A percentile compares a stretch with the other conserved stretches of the same genome.
Evolutionary conservation across 192 early-diverging fungal species (phyloP).

Genomic region (Coemansia aciculifera): DNA sequence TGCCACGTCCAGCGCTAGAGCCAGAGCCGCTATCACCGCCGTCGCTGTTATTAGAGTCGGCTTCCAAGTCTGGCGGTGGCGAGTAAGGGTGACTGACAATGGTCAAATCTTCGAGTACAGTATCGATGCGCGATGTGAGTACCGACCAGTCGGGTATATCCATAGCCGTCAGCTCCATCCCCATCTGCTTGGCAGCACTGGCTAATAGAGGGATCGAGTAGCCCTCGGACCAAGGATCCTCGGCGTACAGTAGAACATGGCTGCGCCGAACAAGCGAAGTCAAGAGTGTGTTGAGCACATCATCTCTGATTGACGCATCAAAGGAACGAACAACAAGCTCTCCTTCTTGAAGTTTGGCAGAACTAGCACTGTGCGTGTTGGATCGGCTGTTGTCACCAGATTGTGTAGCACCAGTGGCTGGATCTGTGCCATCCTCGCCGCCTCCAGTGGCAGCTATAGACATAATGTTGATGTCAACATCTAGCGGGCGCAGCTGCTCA

Average conservation of each 20-base stretch:
- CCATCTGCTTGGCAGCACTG: constrained; percentile 16
- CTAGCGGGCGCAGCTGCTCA: constrained; percentile 34
- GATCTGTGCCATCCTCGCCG: constrained; percentile 3
- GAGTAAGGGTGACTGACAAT: constrained; percentile 53
- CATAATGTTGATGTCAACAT: constrained; percentile 8
- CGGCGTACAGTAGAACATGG: constrained; percentile 46
- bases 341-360: neutral
- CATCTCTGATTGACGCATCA: constrained; percentile 22
- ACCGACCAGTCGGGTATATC: constrained; percentile 52
- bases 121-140: constrained; percentile 46
- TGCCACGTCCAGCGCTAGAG: constrained; percentile 18
- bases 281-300: constrained; percentile 36
- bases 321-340: constrained; percentile 24
- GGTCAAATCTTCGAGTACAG: constrained; percentile 47
- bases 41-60: neutral
- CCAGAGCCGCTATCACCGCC: constrained; percentile 5
- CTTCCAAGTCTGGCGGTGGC: constrained; percentile 46
- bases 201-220: constrained; percentile 39
- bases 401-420: neutral
- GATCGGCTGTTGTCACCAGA: neutral
- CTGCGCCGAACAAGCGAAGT: constrained; percentile 37
- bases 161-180: constrained; percentile 25
- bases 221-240: constrained; percentile 53
- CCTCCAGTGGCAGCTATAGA: neutral
- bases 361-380: too few species aligned